Evolutionary conservation across 495 filamentous ascomycete species (phyloP), one percentile per base, ranked within the genome.

Genomic region (Aspergillus coremiiformis): DNA sequence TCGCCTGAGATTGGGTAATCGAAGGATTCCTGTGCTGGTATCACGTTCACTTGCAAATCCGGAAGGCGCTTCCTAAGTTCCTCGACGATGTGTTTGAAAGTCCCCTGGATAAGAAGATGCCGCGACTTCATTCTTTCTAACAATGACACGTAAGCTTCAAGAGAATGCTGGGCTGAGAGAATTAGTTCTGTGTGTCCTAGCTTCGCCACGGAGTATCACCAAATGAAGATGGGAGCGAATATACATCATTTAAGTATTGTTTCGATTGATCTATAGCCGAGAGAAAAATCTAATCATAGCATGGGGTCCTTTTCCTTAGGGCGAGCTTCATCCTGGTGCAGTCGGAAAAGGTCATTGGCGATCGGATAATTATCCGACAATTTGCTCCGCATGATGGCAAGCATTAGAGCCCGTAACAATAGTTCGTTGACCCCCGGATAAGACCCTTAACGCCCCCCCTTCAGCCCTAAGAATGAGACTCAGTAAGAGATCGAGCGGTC

Each of bases 131-230:
- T 75, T 29, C 62, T 60, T 12, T 68, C 59, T 21, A 64, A 22
- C 19, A 78, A 53, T n/a, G 65, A 68, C 7, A 62, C 63, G 57
- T 71, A 69, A 0, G 76, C 74, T 26, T 70, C 66, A 22, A 63
- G 45, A 0, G 71, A 68, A 3, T 76, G 62, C 5, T 73, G 56
- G 0, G 72, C 74, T 4, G 70, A 74, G 11, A 77, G 61, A 23
- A 77, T 65, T 1, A 77, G 58, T 10, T 72, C 62, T 4, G 69
- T 60, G 56, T 73, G 71, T 0, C 72, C 74, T 7, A 77, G 54
- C 32, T 68, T 63, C 8, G 66, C 61, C 22, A 75, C 30, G 63
- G 21, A 72, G 60, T 3, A 69, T 67, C n/a, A 74, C 51, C 12
- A 75, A 29, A 9, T 35, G 10, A 24, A 32, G 9, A 8, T 33